Evolutionary conservation across 306 rosid genomes (phyloP).

Genomic region (Prunus campanulata): DNA sequence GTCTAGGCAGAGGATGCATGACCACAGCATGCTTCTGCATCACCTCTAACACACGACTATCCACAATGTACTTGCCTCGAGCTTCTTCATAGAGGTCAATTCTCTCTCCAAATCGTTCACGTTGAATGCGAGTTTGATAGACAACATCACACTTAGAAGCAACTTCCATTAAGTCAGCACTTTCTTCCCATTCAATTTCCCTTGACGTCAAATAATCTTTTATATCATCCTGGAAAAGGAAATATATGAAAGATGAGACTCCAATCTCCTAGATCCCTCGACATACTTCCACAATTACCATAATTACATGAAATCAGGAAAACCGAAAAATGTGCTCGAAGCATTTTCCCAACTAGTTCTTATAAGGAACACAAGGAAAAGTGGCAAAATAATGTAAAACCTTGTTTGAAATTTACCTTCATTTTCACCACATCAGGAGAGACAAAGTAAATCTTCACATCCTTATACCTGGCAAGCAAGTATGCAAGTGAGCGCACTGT

Average conservation of each 20-base stretch:
- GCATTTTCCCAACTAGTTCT: not conserved
- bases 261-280: not conserved
- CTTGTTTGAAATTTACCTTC: slow-evolving; percentile 52
- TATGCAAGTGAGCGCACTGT: slow-evolving; percentile 86
- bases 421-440: slow-evolving; percentile 79
- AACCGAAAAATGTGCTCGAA: not conserved
- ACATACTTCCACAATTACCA: not conserved
- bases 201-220: slow-evolving; percentile 64
- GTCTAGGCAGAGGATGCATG: slow-evolving; percentile 96
- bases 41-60: slow-evolving; percentile 49
- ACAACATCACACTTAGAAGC: slow-evolving; percentile 80
- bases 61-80: slow-evolving; percentile 85
- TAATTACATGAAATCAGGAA: not conserved
- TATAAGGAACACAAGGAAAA: not conserved
- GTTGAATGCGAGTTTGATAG: slow-evolving; percentile 90
- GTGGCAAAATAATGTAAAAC: not conserved
- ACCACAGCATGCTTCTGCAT: slow-evolving; percentile 78
- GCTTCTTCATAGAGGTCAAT: slow-evolving; percentile 77
- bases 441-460: slow-evolving; percentile 73
- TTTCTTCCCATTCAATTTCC: slow-evolving; percentile 82
- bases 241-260: not conserved
- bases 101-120: slow-evolving; percentile 76
- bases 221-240: slow-evolving; percentile 68
- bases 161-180: slow-evolving; percentile 76
- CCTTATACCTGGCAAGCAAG: slow-evolving; percentile 71